Conservation (phyloP, 2,329 filamentous ascomycete genomes). For the Monilinia vaccinii-corymbosi region DNA sequence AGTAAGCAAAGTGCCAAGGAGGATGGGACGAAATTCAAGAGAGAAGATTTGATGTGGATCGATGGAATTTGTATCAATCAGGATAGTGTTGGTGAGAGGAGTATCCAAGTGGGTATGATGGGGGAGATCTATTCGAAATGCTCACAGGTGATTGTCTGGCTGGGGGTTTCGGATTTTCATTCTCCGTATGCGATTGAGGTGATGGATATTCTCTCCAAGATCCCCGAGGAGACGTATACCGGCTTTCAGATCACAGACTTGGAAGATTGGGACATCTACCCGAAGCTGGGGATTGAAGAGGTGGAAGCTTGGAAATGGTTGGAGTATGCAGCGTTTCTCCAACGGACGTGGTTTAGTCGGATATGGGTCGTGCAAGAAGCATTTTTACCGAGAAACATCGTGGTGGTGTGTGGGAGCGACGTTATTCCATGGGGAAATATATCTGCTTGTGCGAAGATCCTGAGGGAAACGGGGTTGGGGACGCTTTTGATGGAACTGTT, state of each 20-base stretch:
- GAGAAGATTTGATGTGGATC: conserved; percentile 10
- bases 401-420: conserved; percentile 4
- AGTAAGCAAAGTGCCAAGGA: background rate
- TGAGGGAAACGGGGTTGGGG: conserved; percentile 9
- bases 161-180: conserved; percentile 5
- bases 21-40: background rate
- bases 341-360: conserved; percentile 12
- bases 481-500: conserved; percentile 7
- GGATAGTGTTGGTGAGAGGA: conserved; percentile 5
- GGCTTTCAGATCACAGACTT: background rate
- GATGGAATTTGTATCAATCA: conserved; percentile 17
- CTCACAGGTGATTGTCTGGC: conserved; percentile 12
- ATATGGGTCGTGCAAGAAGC: conserved; percentile 16
- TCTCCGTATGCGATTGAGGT: conserved; percentile 5
- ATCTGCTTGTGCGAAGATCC: conserved; percentile 4
- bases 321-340: conserved; percentile 11
- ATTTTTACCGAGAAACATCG: conserved; percentile 4
- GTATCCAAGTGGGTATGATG: conserved; percentile 14
- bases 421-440: conserved; percentile 8
- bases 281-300: conserved; percentile 5
- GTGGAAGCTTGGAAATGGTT: conserved; percentile 9
- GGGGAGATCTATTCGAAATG: conserved; percentile 9
- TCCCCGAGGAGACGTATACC: background rate
- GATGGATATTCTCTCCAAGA: background rate
- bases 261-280: background rate